Conservation (phyloP, 2,329 filamentous ascomycete genomes). For the Fusarium transvaalense region DNA sequence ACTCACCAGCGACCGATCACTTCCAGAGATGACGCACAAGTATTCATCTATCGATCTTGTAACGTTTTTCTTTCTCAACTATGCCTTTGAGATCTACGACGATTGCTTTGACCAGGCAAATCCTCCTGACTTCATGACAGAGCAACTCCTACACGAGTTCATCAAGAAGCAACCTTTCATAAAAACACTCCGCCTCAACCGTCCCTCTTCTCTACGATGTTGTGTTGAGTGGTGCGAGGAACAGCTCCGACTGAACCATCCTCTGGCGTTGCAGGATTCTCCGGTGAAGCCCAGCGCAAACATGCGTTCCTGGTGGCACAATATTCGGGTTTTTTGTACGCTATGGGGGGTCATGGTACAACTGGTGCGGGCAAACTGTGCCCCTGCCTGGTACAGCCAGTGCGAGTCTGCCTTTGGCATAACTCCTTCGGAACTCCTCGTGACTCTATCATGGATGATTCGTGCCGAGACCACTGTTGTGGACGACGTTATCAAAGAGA, state of each 20-base stretch:
- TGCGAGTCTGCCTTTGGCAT: constrained; percentile 46
- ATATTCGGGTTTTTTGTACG: constrained; percentile 44
- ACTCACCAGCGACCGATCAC: constrained; percentile 15
- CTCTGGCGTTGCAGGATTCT: constrained; percentile 32
- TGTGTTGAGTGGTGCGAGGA: constrained; percentile 43
- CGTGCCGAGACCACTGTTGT: constrained; percentile 18
- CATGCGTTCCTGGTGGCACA: constrained; percentile 40
- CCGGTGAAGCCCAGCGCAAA: constrained; percentile 15
- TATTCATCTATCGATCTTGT: constrained; percentile 43
- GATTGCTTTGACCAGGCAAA: constrained; percentile 13
- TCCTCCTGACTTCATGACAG: constrained; percentile 17
- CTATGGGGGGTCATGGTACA: constrained; percentile 42
- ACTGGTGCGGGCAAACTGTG: constrained; percentile 21
- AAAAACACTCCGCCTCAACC: constrained; percentile 3
- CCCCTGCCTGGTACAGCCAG: constrained; percentile 38
- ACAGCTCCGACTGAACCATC: constrained; percentile 31
- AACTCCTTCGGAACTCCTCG: constrained; percentile 45
- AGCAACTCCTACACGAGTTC: constrained; percentile 40
- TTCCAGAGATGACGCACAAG: constrained; percentile 23
- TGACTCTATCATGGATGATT: constrained; percentile 45
- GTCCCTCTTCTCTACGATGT: constrained; percentile 22
- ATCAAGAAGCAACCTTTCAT: constrained; percentile 40
- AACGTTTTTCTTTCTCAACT: constrained; percentile 37
- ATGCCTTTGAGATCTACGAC: constrained; percentile 41
- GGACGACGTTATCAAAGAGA: constrained; percentile 1